Evolutionary conservation across 2,329 filamentous ascomycete genomes (phyloP), one percentile per base, ranked within the genome.

Genomic region (Microascus cirrosus): DNA sequence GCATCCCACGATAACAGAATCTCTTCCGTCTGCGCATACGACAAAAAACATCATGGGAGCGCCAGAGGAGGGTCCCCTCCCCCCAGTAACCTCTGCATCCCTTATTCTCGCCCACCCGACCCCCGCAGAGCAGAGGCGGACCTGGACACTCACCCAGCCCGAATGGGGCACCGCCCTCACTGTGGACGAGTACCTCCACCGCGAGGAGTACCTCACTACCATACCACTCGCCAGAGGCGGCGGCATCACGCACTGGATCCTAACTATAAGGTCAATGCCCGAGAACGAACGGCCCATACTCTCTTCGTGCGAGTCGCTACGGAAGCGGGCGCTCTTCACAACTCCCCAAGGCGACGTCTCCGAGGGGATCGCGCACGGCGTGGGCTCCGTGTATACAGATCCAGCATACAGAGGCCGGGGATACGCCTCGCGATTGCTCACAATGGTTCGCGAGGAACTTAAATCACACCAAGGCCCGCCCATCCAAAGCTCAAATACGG

Each of bases 381-480:
- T 95, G 59, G 89, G 85, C 15, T 89, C 86, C 60, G 90, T 95
- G n/a, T 94, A 86, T 68, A 90, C 85, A 3, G 79, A 83, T 48
- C 78, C 82, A 0, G 75, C 82, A 64, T 83, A 83, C 68, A 74
- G 90, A 59, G 85, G 87, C 3, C 80, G 78, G 62, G 87, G 89
- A 22, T 96, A 96, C 71, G 90, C 89, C 0, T 81, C 79, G 59
- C 78, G 86, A 58, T 92, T 94, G 85, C 80, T 92, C 69, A 69
- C 70, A 50, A 84, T 92, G 63, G 68, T 94, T 39, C 83, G 80
- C 15, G 62, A 66, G 10, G 62, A 64, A 39, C 68, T 83, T 25
- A 60, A 63, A 58, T 64, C 59, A 2, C 74, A 71, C 71, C 72
- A 74, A 62, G 67, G 61, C 24, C 51, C 34, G 36, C 53, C 57